A percentile compares a stretch with the other conserved stretches of the same genome.
Evolutionary conservation across 805 yeast species (phyloP).

Genomic region (Wickerhamomyces mucosus): DNA sequence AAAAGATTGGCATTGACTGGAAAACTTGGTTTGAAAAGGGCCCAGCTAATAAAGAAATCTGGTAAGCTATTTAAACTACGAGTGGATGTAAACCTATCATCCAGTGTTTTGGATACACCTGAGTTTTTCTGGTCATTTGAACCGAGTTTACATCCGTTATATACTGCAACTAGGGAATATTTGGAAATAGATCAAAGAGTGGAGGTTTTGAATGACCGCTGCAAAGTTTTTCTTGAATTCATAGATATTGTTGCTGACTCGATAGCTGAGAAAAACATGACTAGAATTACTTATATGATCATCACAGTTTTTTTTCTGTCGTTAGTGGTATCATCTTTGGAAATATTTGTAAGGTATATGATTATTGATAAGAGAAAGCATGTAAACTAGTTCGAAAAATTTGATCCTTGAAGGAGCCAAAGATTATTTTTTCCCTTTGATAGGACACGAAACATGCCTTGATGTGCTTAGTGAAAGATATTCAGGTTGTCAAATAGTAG

Average conservation of each 20-base stretch:
- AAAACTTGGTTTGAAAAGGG: conserved; percentile 70
- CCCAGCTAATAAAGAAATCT: conserved; percentile 77
- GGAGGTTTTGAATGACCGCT: conserved; percentile 85
- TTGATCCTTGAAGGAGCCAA: no score
- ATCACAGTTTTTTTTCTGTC: conserved; percentile 74
- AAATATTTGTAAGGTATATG: conserved; percentile 51
- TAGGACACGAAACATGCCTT: no score
- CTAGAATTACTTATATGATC: conserved; percentile 84
- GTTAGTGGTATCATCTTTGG: conserved; percentile 65
- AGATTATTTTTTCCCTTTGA: no score
- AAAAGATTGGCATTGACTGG: conserved; percentile 88
- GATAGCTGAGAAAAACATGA: conserved; percentile 87
- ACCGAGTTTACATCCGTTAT: conserved; percentile 90
- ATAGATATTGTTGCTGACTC: conserved; percentile 90
- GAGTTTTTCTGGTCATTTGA: conserved; percentile 94
- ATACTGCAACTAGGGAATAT: conserved; percentile 82
- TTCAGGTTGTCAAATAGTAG: no score
- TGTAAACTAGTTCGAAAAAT: no score
- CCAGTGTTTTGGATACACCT: conserved; percentile 89
- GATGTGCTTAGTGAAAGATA: no score
- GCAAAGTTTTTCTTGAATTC: conserved; percentile 88
- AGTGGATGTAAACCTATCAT: conserved; percentile 86
- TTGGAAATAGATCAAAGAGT: conserved; percentile 93
- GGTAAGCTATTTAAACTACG: conserved; percentile 85
- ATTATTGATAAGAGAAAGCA: conserved; percentile 24